These are phyloP conservation scores for Leccinum incarnatum DNA, from an alignment of 768 basidiomycete species.

Conservation along the genomic window DNA sequence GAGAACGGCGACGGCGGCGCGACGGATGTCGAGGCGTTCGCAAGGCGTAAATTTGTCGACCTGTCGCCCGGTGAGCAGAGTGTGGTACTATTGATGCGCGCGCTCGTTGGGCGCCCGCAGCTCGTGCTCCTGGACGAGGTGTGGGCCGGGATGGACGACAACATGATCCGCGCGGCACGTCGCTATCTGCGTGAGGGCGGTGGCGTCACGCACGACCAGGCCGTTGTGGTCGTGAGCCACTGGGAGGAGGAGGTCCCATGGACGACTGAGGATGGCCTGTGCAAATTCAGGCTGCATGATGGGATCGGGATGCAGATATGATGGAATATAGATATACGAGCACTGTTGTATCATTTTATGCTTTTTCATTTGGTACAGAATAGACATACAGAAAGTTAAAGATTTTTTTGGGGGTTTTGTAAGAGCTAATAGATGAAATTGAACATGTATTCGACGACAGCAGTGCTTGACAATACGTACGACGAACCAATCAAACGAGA, in stretches of 20 bases:
- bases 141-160: slow-evolving; percentile 88
- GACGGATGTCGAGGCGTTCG: slow-evolving; percentile 40
- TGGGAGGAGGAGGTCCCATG: slow-evolving; percentile 93
- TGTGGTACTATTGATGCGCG: slow-evolving; percentile 80
- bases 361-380: background rate
- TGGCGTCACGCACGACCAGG: slow-evolving; percentile 57
- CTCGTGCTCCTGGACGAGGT: slow-evolving; percentile 89
- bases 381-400: background rate
- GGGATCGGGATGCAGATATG: slow-evolving; percentile 28
- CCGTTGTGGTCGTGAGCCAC: slow-evolving; percentile 83
- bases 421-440: background rate
- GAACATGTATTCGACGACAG: background rate
- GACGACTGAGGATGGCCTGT: slow-evolving; percentile 54
- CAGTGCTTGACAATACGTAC: background rate
- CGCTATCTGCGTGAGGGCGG: slow-evolving; percentile 57
- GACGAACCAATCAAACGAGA: slow-evolving; percentile 3
- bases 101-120: slow-evolving; percentile 70
- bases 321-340: background rate
- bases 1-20: background rate
- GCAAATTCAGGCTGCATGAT: slow-evolving; percentile 34
- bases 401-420: background rate
- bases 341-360: background rate
- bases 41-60: slow-evolving; percentile 52
- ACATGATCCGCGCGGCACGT: slow-evolving; percentile 65
- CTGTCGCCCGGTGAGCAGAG: slow-evolving; percentile 76